These are phyloP conservation scores for Dichotomocladium elegans DNA, from an alignment of 371 early-diverging fungal genomes.

Conservation along the genomic window DNA sequence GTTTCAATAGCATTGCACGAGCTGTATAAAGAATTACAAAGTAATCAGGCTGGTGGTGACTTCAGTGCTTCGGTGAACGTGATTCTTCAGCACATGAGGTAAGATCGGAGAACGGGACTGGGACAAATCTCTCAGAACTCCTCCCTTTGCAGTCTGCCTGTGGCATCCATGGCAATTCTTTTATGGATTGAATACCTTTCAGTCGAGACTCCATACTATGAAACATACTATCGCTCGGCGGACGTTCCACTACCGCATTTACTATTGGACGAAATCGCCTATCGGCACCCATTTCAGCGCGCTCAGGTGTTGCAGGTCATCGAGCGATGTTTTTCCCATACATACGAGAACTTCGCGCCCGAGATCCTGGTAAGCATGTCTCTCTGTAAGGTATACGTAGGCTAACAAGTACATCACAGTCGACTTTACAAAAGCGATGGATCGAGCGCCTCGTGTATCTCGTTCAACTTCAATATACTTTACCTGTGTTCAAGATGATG, in stretches of 20 bases:
- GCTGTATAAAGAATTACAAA: constrained; percentile 12
- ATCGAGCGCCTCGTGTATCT: constrained; percentile 63
- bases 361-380: constrained; percentile 43
- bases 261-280: constrained; percentile 67
- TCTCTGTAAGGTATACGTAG: background rate
- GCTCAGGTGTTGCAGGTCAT: constrained; percentile 57
- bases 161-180: constrained; percentile 53
- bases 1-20: constrained; percentile 14
- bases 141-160: constrained; percentile 33
- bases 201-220: constrained; percentile 57
- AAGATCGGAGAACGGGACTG: constrained; percentile 18
- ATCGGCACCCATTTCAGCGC: constrained; percentile 60
- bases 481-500: constrained; percentile 58
- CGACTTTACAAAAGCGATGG: constrained; percentile 58
- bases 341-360: constrained; percentile 45
- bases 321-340: constrained; percentile 30
- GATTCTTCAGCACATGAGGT: background rate
- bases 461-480: constrained; percentile 55
- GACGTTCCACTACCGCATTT: constrained; percentile 58
- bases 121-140: constrained; percentile 23
- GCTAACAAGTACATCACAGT: constrained; percentile 24
- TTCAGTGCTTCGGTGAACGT: background rate
- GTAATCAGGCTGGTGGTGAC: constrained; percentile 5
- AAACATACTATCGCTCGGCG: constrained; percentile 60
- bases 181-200: constrained; percentile 64